Evolutionary conservation across 768 basidiomycete species (phyloP), one percentile per base, ranked within the genome.

Genomic region (Scleroderma citrinum): DNA sequence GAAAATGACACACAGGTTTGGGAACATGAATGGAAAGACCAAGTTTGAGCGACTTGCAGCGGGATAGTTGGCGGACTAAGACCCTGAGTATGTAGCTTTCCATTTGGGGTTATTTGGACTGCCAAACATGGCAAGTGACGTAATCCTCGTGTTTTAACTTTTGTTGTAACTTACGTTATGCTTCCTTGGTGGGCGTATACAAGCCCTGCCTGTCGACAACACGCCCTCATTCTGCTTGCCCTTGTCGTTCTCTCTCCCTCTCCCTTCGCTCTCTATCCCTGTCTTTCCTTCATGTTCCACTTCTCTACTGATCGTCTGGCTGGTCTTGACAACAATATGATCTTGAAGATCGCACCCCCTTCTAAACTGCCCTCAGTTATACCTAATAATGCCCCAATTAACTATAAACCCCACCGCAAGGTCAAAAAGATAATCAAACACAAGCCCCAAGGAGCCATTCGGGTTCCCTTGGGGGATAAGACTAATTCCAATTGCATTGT

Each of bases 221-320:
- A 21, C 38, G 20, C 38, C 38, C 20, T 29, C 26, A 29, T 5
- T 8, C 8, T 5, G 26, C 26, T 29, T 4, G 8, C 5, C 32
- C 46, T 40, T 43, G 7, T 32, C 47, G 36, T 38, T 49, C n/a
- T 54, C 50, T 48, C 41, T n/a, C 36, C 45, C 30, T 31, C 16
- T 30, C 30, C 17, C 20, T 49, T 19, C 64, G n/a, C 16, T 57
- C 52, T 36, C 44, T 56, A 49, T 17, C 30, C 19, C 46, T 19
- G 47, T 16, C 49, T 47, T 54, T 46, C 46, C 36, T 30, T 39
- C 52, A 69, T 69, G 67, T 63, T 68, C 50, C 65, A 65, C 51
- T 64, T 71, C 47, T 68, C 69, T 47, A 54, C 61, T 36, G 66
- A 69, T 50, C 61, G 71, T 70, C 71, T 71, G 64, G 71, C 71